Conservation (phyloP, 208 protist species). For the Herpetomonas tarakana region DNA sequence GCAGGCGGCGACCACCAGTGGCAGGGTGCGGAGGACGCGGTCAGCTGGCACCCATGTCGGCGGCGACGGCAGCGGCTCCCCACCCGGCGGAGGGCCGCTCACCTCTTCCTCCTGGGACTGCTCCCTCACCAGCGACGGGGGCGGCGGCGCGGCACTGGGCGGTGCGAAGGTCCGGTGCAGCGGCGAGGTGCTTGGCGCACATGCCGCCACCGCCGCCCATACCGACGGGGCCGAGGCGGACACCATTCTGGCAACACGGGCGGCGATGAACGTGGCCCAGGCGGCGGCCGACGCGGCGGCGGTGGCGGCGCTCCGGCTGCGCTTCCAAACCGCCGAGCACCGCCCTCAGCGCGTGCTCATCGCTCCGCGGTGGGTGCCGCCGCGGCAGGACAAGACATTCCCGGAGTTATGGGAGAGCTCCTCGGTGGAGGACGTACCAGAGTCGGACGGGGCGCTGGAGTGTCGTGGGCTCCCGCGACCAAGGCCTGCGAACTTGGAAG, state of each 20-base stretch:
- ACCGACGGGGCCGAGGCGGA: no score
- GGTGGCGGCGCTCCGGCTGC: constrained; percentile 27
- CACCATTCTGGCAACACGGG: constrained; percentile 8
- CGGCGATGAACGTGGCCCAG: constrained; percentile 19
- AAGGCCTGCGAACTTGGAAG: constrained; percentile 9
- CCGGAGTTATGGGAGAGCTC: constrained; percentile 51
- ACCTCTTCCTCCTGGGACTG: no score
- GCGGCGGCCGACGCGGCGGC: constrained; percentile 47
- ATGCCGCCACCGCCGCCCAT: no score
- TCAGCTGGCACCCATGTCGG: no score
- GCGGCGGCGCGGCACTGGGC: no score
- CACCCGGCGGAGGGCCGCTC: no score
- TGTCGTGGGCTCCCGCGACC: constrained; percentile 17
- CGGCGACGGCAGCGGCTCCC: no score
- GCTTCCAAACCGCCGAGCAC: constrained; percentile 14
- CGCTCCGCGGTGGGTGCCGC: constrained; percentile 29
- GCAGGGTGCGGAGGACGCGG: no score
- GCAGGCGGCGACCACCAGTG: no score
- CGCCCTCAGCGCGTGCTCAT: constrained; percentile 22
- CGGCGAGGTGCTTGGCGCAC: no score
- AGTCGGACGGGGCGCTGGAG: constrained; percentile 15
- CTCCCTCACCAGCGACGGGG: no score
- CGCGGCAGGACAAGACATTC: constrained; percentile 28
- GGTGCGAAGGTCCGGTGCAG: no score
- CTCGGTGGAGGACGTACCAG: constrained; percentile 36